Evolutionary conservation across 805 yeast genomes (phyloP).

Genomic region (Teunomyces tritomae): DNA sequence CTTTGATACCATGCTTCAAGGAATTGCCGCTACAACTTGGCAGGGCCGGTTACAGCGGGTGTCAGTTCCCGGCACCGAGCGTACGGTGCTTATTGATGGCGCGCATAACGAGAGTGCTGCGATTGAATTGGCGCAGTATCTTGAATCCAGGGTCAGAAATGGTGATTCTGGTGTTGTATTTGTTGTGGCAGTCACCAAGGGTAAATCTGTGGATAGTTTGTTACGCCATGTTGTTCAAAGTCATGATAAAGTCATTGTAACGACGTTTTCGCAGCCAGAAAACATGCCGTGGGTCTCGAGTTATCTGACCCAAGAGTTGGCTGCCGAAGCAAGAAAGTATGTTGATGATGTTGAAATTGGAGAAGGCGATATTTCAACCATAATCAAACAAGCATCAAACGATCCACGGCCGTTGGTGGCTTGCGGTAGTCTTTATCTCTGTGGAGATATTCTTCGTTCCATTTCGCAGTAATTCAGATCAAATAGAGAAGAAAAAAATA

Average conservation of each 20-base stretch:
- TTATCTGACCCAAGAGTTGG: constrained; percentile 32
- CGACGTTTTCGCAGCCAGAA: constrained; percentile 67
- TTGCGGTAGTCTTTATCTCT: constrained; percentile 43
- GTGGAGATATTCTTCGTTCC: constrained; percentile 37
- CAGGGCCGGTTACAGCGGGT: constrained; percentile 78
- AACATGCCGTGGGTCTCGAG: constrained; percentile 93
- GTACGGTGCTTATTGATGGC: constrained; percentile 68
- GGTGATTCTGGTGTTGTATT: constrained; percentile 44
- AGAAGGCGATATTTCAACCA: constrained; percentile 11
- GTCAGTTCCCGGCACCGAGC: constrained; percentile 18
- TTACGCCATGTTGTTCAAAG: constrained; percentile 47
- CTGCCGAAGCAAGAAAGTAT: constrained; percentile 17
- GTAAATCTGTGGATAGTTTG: constrained; percentile 58
- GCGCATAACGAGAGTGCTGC: constrained; percentile 93
- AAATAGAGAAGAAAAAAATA: neutral
- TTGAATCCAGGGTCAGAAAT: constrained; percentile 24
- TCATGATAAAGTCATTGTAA: constrained; percentile 58
- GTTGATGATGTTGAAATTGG: constrained; percentile 18
- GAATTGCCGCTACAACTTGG: constrained; percentile 64
- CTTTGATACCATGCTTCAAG: constrained; percentile 38
- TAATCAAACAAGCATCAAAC: constrained; percentile 14
- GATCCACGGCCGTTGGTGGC: constrained; percentile 32
- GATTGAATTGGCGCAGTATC: constrained; percentile 56
- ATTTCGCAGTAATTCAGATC: neutral
- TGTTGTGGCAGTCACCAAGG: constrained; percentile 72